These are phyloP conservation scores for Huntiella moniliformis DNA, from an alignment of 2,329 filamentous ascomycete species.

Conservation along the genomic window DNA sequence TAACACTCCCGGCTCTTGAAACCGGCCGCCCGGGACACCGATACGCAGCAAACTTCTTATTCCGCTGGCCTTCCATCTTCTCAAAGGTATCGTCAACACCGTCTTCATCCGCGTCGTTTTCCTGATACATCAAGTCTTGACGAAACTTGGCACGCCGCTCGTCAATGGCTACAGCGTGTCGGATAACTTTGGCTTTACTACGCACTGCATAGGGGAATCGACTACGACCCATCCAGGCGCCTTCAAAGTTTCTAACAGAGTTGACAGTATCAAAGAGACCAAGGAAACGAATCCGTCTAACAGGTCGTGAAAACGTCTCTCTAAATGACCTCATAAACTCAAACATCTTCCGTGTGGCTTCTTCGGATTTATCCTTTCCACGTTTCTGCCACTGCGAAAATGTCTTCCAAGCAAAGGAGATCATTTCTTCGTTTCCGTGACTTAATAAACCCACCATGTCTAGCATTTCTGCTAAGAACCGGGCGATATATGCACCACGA, in stretches of 20 bases:
- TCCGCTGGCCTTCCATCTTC: background rate
- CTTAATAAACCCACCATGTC: conserved; percentile 64
- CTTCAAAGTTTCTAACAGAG: conserved; percentile 60
- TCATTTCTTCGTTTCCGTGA: conserved; percentile 72
- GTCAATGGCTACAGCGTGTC: conserved; percentile 53
- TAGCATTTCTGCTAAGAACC: conserved; percentile 67
- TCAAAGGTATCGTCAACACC: conserved; percentile 1
- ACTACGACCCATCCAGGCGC: conserved; percentile 56
- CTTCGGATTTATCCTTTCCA: conserved; percentile 24
- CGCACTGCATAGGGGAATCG: conserved; percentile 53
- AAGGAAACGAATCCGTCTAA: conserved; percentile 54
- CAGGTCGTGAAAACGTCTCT: conserved; percentile 61
- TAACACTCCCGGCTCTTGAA: conserved; percentile 13
- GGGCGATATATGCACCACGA: conserved; percentile 53
- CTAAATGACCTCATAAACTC: conserved; percentile 62
- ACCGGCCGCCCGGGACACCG: conserved; percentile 19
- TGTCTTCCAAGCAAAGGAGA: conserved; percentile 66
- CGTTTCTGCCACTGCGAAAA: conserved; percentile 56
- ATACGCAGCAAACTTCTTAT: conserved; percentile 11
- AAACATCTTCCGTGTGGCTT: conserved; percentile 40
- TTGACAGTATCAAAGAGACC: conserved; percentile 73
- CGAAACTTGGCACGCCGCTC: conserved; percentile 54
- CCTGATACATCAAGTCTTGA: conserved; percentile 47
- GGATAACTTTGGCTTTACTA: conserved; percentile 40
- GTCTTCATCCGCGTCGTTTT: conserved; percentile 10